Evolutionary conservation across 768 basidiomycete genomes (phyloP).

Genomic region (Mycena amicta): DNA sequence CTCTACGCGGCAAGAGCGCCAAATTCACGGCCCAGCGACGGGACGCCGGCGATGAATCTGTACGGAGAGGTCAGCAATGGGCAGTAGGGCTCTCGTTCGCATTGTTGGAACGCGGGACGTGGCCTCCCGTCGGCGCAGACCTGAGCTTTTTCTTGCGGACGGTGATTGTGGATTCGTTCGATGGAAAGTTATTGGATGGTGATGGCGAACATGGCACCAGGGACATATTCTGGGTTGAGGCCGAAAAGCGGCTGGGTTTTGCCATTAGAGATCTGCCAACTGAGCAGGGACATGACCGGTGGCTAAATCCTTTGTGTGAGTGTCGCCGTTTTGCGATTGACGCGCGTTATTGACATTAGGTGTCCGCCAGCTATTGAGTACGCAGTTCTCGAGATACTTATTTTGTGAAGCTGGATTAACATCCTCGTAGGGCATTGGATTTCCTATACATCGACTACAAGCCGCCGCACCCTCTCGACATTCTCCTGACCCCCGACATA

Average conservation of each 20-base stretch:
- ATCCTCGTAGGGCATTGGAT: conserved; percentile 68
- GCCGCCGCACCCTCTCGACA: conserved; percentile 76
- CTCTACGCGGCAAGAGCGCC: not conserved
- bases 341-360: no score
- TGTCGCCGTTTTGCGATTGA: no score
- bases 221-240: conserved; percentile 50
- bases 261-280: conserved; percentile 74
- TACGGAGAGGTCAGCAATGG: conserved; percentile 43
- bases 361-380: conserved; percentile 51
- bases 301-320: conserved; percentile 83
- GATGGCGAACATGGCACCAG: conserved; percentile 31
- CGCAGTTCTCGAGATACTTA: conserved; percentile 20
- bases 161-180: conserved; percentile 82
- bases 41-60: conserved; percentile 28
- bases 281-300: conserved; percentile 68
- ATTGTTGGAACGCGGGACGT: conserved; percentile 71
- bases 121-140: conserved; percentile 89
- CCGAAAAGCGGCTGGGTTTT: conserved; percentile 79
- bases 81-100: conserved; percentile 74
- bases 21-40: conserved; percentile 27
- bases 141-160: conserved; percentile 81
- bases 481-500: conserved; percentile 69
- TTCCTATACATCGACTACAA: conserved; percentile 91
- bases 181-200: conserved; percentile 30
- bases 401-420: not conserved